Percentiles rank a stretch among this genome's conserved stretches.
These are phyloP conservation scores for Xenoacremonium recifei DNA, from an alignment of 2,329 filamentous ascomycete species.

Conservation along the genomic window DNA sequence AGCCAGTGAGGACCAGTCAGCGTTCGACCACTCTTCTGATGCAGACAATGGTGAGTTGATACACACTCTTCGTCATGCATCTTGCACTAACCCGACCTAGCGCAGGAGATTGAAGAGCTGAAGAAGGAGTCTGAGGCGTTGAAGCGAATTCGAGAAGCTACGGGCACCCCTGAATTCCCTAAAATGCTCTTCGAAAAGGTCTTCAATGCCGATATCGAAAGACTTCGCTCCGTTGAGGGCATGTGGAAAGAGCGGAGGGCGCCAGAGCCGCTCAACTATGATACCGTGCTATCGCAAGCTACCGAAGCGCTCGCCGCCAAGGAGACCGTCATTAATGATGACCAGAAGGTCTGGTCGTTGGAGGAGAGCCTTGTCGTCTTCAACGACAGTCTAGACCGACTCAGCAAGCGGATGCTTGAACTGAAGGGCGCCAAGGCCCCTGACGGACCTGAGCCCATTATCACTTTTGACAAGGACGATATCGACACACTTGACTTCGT, in stretches of 20 bases:
- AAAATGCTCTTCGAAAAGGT: conserved; percentile 89
- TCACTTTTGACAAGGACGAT: conserved; percentile 96
- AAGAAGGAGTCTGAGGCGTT: conserved; percentile 80
- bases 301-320: conserved; percentile 46
- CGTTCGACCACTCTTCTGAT: conserved; percentile 77
- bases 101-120: conserved; percentile 83
- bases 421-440: conserved; percentile 52
- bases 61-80: background rate
- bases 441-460: conserved; percentile 57
- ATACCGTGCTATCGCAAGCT: conserved; percentile 54
- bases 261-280: conserved; percentile 72
- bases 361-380: conserved; percentile 86
- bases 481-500: conserved; percentile 95
- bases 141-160: conserved; percentile 76
- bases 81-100: conserved; percentile 23
- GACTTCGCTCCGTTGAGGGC: conserved; percentile 82
- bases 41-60: conserved; percentile 66
- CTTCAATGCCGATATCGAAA: conserved; percentile 79
- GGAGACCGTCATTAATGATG: conserved; percentile 58
- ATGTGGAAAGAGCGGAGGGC: conserved; percentile 89
- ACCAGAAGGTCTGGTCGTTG: conserved; percentile 77
- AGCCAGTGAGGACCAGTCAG: conserved; percentile 79
- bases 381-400: conserved; percentile 73
- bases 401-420: conserved; percentile 71
- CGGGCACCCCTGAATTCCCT: conserved; percentile 76